Conservation (phyloP, 805 yeast genomes). For the Pichia membranifaciens region DNA sequence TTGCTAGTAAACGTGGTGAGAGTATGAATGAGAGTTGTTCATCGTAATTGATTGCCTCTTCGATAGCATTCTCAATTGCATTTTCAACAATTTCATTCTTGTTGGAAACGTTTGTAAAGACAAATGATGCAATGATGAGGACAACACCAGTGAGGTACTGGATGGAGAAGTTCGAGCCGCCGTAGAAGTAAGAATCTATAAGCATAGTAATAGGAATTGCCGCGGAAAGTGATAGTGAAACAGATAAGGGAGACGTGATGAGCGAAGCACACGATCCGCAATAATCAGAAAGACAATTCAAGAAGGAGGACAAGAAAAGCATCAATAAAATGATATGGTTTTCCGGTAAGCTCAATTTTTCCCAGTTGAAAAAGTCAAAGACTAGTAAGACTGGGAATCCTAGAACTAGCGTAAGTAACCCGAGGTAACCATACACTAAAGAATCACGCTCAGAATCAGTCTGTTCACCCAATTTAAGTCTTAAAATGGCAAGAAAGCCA, state of each 20-base stretch:
- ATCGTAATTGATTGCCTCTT: slow-evolving; percentile 42
- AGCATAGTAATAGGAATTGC: slow-evolving; percentile 48
- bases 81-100: slow-evolving; percentile 41
- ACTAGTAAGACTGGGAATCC: slow-evolving; percentile 36
- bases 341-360: slow-evolving; percentile 38
- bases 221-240: slow-evolving; percentile 45
- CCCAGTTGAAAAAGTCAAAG: slow-evolving; percentile 35
- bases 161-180: slow-evolving; percentile 28
- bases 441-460: slow-evolving; percentile 41
- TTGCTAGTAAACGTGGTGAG: slow-evolving; percentile 33
- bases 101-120: slow-evolving; percentile 40
- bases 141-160: slow-evolving; percentile 42
- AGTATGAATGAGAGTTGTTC: slow-evolving; percentile 41
- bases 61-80: slow-evolving; percentile 43
- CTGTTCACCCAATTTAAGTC: slow-evolving; percentile 39
- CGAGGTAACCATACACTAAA: slow-evolving; percentile 42
- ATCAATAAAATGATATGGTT: slow-evolving; percentile 30
- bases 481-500: slow-evolving; percentile 38
- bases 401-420: slow-evolving; percentile 35
- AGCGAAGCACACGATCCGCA: slow-evolving; percentile 45
- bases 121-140: slow-evolving; percentile 40
- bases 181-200: slow-evolving; percentile 37
- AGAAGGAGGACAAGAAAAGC: slow-evolving; percentile 37
- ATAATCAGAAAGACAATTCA: slow-evolving; percentile 45
- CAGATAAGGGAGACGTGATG: slow-evolving; percentile 48